Evolutionary conservation across 2,329 filamentous ascomycete species (phyloP), one percentile per base, ranked within the genome.

Genomic region (Huntiella bhutanensis): DNA sequence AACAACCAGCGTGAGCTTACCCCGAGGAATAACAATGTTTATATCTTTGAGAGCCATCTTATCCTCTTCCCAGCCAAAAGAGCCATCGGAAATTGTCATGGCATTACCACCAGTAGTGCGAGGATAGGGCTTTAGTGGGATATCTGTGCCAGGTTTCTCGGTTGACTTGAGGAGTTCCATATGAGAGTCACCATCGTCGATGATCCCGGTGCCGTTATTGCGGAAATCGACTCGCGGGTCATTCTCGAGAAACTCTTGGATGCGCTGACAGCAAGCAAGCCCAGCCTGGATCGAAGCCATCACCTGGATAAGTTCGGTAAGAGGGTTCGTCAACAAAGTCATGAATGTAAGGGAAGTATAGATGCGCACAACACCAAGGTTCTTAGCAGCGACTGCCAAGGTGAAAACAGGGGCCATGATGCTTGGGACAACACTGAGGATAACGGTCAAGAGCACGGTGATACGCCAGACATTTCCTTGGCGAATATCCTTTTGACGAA

Each of bases 1-100:
- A 6, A 64, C 56, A 2, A 66, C 53, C 5, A 65, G 56, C 3
- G 60, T 65, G 1, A 66, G 54, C 4, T 55, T 49, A 3, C 52
- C 52, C 0, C 53, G 45, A 2, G 59, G 56, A 2, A 66, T 53
- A 1, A 52, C 52, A 2, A 64, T 47, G 11, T 59, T 53, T 47
- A 67, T 55, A 8, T 60, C 43, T 1, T 41, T 52, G 3, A 65
- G 54, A 6, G 51, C 49, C 47, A 53, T 53, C 12, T 47, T 45
- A 3, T 51, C 52, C 6, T 52, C 50, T 1, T 45, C 48, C 58
- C 58, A 60, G 16, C 56, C 57, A 37, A 57, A 53, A 34, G 28
- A 42, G 12, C 33, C 45, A 10, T 16, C 41, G 4, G 41, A 16
- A n/a, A 48, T 47, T 3, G 39, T 33, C 11, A 50, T 40, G 10